Evolutionary conservation across 768 basidiomycete species (phyloP).

Genomic region (Suillus subalutaceus): DNA sequence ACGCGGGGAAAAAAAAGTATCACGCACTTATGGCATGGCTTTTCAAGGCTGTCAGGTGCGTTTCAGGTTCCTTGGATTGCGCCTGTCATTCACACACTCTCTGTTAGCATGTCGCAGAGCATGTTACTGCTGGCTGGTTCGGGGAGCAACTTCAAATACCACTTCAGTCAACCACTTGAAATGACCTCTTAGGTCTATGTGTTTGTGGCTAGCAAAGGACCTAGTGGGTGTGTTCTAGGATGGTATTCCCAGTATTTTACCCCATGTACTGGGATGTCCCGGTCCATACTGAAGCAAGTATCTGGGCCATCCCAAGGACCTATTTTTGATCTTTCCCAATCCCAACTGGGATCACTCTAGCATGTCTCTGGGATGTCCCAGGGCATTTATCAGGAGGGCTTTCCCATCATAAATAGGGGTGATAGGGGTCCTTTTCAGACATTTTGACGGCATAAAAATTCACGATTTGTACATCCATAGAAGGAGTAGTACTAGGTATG

Average conservation of each 20-base stretch:
- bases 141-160: too few species aligned
- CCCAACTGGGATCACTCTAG: background rate
- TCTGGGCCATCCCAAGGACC: background rate
- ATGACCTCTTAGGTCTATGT: background rate
- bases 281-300: background rate
- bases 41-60: too few species aligned
- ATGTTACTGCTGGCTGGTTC: too few species aligned
- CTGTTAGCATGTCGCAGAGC: too few species aligned
- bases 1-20: too few species aligned
- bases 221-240: background rate
- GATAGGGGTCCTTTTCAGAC: background rate
- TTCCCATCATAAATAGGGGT: background rate
- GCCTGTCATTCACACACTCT: too few species aligned
- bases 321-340: background rate
- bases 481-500: background rate
- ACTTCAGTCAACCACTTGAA: too few species aligned
- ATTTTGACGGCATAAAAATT: background rate
- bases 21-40: too few species aligned
- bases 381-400: background rate
- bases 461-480: background rate
- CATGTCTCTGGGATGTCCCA: background rate
- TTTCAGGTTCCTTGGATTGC: too few species aligned
- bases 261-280: background rate
- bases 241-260: conserved; percentile 1
- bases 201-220: background rate